phyloP scores from a whole-genome alignment of 805 yeast genomes.

The Wickerhamomyces sydowiorum region DNA sequence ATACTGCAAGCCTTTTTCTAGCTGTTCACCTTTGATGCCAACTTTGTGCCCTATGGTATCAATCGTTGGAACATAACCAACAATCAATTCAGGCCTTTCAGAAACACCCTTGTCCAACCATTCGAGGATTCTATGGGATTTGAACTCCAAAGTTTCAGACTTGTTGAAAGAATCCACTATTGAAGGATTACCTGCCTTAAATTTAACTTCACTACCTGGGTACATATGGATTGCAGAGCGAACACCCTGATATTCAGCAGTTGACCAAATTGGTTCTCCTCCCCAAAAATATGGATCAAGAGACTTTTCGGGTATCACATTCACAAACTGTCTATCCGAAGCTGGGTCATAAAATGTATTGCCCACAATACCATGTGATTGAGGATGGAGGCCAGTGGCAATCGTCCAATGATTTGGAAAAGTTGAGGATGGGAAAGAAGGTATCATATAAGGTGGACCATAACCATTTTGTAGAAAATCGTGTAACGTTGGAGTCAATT shows the following conservation, averaged over 20 bases:
- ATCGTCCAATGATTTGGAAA: constrained; percentile 92
- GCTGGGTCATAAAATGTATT: constrained; percentile 70
- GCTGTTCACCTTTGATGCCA: constrained; percentile 60
- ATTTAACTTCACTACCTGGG: constrained; percentile 86
- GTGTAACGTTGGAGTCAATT: constrained; percentile 68
- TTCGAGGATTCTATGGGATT: constrained; percentile 49
- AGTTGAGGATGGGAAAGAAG: constrained; percentile 84
- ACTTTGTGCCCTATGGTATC: constrained; percentile 71
- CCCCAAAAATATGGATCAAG: constrained; percentile 72
- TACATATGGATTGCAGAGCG: constrained; percentile 86
- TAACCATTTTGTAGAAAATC: constrained; percentile 43
- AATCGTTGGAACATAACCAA: constrained; percentile 76
- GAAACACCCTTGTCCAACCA: constrained; percentile 61
- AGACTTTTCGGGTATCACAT: constrained; percentile 49
- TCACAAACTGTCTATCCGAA: constrained; percentile 50
- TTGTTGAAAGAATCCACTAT: constrained; percentile 59
- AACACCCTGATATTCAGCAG: constrained; percentile 59
- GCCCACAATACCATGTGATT: constrained; percentile 82
- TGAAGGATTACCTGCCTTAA: constrained; percentile 41
- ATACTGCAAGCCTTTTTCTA: constrained; percentile 46
- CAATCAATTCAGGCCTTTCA: constrained; percentile 66
- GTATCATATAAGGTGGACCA: constrained; percentile 79
- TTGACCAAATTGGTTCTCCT: constrained; percentile 86
- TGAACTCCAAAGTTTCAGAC: constrained; percentile 50
- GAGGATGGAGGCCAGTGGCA: constrained; percentile 80